Conservation (phyloP, 805 yeast genomes). For the Ogataea salicorniae region DNA sequence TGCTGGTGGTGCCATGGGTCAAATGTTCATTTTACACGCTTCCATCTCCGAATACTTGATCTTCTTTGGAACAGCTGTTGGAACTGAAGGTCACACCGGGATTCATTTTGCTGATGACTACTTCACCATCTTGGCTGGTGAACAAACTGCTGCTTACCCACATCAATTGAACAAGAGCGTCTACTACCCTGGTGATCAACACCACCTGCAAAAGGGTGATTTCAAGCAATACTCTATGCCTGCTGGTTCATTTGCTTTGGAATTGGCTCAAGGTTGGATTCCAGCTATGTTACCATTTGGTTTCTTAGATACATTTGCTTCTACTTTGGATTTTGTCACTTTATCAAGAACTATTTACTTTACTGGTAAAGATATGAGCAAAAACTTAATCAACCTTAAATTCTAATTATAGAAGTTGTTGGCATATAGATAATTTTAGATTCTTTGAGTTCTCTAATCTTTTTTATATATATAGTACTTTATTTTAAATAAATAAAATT, state of each 20-base stretch:
- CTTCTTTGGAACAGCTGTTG: constrained; percentile 87
- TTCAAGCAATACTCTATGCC: constrained; percentile 87
- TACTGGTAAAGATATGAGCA: constrained; percentile 75
- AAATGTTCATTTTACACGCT: constrained; percentile 93
- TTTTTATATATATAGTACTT: too few species aligned
- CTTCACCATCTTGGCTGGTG: constrained; percentile 82
- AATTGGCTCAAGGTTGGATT: constrained; percentile 97
- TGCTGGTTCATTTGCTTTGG: constrained; percentile 78
- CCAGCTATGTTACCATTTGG: constrained; percentile 98
- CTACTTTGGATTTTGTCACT: constrained; percentile 75
- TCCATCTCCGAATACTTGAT: constrained; percentile 90
- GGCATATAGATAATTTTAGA: too few species aligned
- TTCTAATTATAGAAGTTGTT: neutral
- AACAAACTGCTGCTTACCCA: constrained; percentile 68
- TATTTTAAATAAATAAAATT: too few species aligned
- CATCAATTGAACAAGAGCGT: constrained; percentile 58
- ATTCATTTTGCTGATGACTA: constrained; percentile 97
- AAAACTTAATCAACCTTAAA: constrained; percentile 38
- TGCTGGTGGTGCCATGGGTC: constrained; percentile 99
- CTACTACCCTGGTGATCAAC: constrained; percentile 84
- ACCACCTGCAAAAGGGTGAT: constrained; percentile 67
- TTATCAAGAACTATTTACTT: constrained; percentile 62
- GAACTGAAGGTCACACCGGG: constrained; percentile 96
- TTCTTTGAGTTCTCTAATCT: too few species aligned
- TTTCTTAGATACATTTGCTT: constrained; percentile 67